phyloP scores from a whole-genome alignment of 495 filamentous ascomycete species.

The Penicillium psychrofluorescens region DNA sequence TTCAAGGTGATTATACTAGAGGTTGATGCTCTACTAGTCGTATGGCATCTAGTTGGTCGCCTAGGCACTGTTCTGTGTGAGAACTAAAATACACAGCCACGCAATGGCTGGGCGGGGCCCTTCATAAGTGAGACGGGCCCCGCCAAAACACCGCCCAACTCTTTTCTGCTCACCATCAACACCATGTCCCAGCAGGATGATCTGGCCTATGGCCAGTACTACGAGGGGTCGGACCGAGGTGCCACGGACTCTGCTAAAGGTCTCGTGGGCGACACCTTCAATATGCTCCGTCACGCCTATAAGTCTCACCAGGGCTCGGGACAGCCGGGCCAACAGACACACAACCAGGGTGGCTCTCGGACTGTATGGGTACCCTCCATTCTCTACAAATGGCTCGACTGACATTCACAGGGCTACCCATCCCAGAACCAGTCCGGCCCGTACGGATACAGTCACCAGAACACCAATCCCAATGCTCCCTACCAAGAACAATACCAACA shows the following conservation, averaged over 20 bases:
- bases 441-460: constrained; percentile 10
- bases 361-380: constrained; percentile 1
- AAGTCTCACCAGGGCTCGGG: constrained; percentile 23
- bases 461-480: constrained; percentile 4
- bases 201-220: constrained; percentile 51
- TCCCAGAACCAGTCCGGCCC: constrained; percentile 11
- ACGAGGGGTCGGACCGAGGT: constrained; percentile 23
- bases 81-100: no score
- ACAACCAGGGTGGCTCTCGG: constrained; percentile 11
- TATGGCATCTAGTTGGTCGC: no score
- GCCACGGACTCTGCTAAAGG: constrained; percentile 35
- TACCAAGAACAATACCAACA: constrained; percentile 13
- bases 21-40: no score
- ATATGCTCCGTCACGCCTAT: constrained; percentile 39
- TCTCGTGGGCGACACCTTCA: constrained; percentile 48
- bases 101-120: no score
- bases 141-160: background rate
- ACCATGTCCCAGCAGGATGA: constrained; percentile 31
- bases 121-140: background rate
- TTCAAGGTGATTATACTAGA: no score
- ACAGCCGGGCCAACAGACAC: constrained; percentile 9
- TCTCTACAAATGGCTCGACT: background rate
- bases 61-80: no score
- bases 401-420: constrained; percentile 1
- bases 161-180: background rate